Evolutionary conservation across 2,329 filamentous ascomycete genomes (phyloP).

Genomic region (Tolypocladium endophyticum): DNA sequence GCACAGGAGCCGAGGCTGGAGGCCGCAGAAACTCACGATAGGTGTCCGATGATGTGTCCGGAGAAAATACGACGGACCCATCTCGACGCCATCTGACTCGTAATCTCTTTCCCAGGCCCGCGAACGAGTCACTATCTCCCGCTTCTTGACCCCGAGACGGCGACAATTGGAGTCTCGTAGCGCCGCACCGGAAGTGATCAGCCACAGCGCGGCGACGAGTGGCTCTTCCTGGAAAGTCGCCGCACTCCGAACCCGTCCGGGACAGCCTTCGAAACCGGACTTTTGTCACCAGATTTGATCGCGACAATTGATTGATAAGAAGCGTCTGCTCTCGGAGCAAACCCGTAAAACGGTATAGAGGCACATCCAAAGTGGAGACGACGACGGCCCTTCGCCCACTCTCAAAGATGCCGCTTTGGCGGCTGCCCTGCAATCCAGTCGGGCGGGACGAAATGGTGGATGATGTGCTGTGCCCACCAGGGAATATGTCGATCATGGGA

Average conservation of each 20-base stretch:
- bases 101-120: neutral
- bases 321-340: neutral
- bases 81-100: neutral
- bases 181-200: neutral
- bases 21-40: neutral
- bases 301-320: neutral
- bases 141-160: neutral
- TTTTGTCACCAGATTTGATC: neutral
- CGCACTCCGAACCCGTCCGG: neutral
- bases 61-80: neutral
- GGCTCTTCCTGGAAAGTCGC: neutral
- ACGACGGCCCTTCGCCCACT: neutral
- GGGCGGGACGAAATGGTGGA: neutral
- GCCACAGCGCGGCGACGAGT: neutral
- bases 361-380: neutral
- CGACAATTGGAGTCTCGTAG: neutral
- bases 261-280: neutral
- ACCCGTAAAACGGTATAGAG: neutral
- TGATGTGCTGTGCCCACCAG: neutral
- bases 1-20: neutral
- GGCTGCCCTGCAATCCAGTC: neutral
- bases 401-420: neutral
- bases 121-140: neutral
- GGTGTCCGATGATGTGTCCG: neutral
- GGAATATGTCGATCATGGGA: neutral